These are phyloP conservation scores for Pisolithus sp. DNA, from an alignment of 768 basidiomycete genomes.

Conservation along the genomic window DNA sequence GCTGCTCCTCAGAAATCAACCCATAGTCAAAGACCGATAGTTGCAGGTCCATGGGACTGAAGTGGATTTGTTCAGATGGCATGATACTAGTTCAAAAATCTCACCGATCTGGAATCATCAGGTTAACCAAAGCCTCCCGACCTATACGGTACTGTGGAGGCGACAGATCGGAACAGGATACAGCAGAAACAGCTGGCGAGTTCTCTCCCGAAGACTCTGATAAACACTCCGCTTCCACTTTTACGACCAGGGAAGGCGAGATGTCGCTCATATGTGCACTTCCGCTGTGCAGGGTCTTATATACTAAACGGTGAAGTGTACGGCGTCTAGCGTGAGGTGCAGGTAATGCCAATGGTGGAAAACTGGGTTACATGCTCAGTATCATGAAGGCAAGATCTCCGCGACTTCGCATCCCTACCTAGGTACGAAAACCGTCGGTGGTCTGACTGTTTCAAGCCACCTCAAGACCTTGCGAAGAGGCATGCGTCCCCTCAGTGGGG, in stretches of 20 bases:
- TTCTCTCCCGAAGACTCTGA: background rate
- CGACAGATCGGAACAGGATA: background rate
- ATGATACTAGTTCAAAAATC: conserved; percentile 1
- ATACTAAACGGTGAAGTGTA: conserved; percentile 43
- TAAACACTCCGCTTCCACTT: conserved; percentile 35
- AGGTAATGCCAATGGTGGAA: conserved; percentile 32
- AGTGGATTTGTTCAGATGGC: conserved; percentile 3
- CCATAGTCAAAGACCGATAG: conserved; percentile 35
- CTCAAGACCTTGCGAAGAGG: conserved; percentile 37
- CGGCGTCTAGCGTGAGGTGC: conserved; percentile 25
- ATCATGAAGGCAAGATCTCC: background rate
- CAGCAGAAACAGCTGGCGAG: background rate
- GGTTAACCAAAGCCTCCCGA: conserved; percentile 34
- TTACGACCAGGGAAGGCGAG: conserved; percentile 23
- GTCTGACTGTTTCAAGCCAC: conserved; percentile 35
- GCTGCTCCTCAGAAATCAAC: conserved; percentile 30
- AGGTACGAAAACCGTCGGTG: conserved; percentile 41
- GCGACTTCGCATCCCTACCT: conserved; percentile 33
- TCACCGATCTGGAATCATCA: conserved; percentile 57
- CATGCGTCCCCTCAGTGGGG: conserved; percentile 41
- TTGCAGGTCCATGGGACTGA: conserved; percentile 54
- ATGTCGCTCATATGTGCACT: background rate
- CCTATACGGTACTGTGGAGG: conserved; percentile 30
- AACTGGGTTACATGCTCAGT: conserved; percentile 22
- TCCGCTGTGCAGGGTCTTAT: conserved; percentile 31